These are phyloP conservation scores for Rubroshorea leprosula DNA, from an alignment of 345 rosid species.

Conservation along the genomic window DNA sequence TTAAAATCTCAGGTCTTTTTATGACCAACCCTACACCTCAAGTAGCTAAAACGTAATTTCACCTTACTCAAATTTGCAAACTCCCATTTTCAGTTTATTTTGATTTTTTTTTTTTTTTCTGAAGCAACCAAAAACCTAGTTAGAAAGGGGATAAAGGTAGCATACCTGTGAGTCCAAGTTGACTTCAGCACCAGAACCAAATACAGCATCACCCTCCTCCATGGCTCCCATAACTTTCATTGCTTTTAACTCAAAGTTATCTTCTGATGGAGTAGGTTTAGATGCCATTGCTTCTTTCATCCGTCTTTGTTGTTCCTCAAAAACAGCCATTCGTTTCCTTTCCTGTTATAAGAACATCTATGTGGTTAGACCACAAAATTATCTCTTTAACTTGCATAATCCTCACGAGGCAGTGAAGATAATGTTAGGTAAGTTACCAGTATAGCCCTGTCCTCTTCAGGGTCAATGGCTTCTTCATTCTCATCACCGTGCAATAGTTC, in stretches of 20 bases:
- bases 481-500: constrained; percentile 79
- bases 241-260: constrained; percentile 83
- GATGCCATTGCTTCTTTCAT: constrained; percentile 65
- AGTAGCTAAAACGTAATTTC: too few species aligned
- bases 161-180: constrained; percentile 86
- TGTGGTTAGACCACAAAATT: constrained; percentile 11
- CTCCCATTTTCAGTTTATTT: too few species aligned
- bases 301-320: constrained; percentile 72
- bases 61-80: too few species aligned
- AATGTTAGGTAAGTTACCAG: constrained; percentile 39
- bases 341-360: constrained; percentile 36
- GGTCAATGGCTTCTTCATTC: constrained; percentile 84
- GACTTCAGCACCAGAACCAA: constrained; percentile 91
- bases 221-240: constrained; percentile 88
- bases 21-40: too few species aligned
- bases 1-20: too few species aligned
- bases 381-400: not conserved
- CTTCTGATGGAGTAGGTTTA: constrained; percentile 63
- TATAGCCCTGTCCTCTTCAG: constrained; percentile 81
- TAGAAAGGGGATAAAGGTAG: not conserved
- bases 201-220: constrained; percentile 95
- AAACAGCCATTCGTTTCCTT: constrained; percentile 50
- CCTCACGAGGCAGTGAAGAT: not conserved
- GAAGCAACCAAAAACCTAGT: too few species aligned
- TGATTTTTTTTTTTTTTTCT: too few species aligned